phyloP scores from a whole-genome alignment of 805 yeast genomes.

The Schwanniomyces yamadae region DNA sequence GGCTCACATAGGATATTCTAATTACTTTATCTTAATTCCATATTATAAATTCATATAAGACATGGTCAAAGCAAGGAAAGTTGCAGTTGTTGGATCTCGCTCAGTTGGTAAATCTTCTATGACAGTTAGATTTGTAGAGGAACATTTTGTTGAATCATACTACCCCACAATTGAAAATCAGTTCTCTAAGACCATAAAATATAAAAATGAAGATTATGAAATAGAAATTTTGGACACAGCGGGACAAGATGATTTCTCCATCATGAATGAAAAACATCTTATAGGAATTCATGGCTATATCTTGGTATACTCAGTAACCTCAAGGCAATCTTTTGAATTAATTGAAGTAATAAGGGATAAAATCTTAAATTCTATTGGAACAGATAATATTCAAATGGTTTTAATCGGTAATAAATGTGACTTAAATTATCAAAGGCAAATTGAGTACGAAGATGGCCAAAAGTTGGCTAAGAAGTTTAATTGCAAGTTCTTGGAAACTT shows the following conservation, averaged over 20 bases:
- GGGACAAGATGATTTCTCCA: slow-evolving; percentile 87
- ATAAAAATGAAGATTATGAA: slow-evolving; percentile 72
- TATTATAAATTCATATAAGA: no score
- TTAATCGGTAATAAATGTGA: slow-evolving; percentile 75
- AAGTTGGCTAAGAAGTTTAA: slow-evolving; percentile 43
- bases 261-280: slow-evolving; percentile 73
- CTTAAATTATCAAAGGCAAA: slow-evolving; percentile 60
- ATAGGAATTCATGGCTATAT: slow-evolving; percentile 84
- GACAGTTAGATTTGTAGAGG: slow-evolving; percentile 82
- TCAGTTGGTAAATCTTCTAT: slow-evolving; percentile 87
- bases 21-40: no score
- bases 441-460: slow-evolving; percentile 53
- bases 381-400: slow-evolving; percentile 47
- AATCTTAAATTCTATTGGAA: slow-evolving; percentile 65
- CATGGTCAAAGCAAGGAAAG: slow-evolving; percentile 60
- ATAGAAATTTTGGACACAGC: slow-evolving; percentile 90
- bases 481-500: slow-evolving; percentile 48
- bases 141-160: slow-evolving; percentile 83
- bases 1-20: no score
- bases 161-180: slow-evolving; percentile 91
- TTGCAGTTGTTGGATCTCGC: slow-evolving; percentile 84
- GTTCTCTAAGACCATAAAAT: slow-evolving; percentile 65
- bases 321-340: slow-evolving; percentile 74
- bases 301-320: slow-evolving; percentile 77
- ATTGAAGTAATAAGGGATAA: slow-evolving; percentile 78